Base-by-base conservation (phyloP, 192 early-diverging fungal genomes). In the Entomortierella chlamydospora region DNA sequence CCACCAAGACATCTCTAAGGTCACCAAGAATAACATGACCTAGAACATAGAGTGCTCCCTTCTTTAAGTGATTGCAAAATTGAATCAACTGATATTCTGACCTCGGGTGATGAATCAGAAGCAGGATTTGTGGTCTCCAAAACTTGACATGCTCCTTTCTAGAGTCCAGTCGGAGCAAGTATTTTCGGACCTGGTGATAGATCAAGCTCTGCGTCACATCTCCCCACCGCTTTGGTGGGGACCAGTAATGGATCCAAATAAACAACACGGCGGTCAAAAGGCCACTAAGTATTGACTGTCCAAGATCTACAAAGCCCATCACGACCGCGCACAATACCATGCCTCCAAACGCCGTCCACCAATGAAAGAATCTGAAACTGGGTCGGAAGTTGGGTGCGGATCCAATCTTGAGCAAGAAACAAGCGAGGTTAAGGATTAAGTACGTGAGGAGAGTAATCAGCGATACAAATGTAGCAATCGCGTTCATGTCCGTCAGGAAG, bases 181-280 rank as follows among this genome's bases (percentile, higher is more conserved):
- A 91, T 67, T 92, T 92, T 73, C 91, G 87, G 56, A 91, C 90
- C 67, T 92, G 90, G 68, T 91, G 91, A 70, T 90, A 92, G 57
- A 92, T 91, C 59, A 92, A 73, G 51, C 85, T 86, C 69, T 91
- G 90, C 2, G 89, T 89, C 7, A 92, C 90, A 54, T 92, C 88
- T 22, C 91, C 91, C 91, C 91, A 92, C 30, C 85, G 73, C 64
- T 92, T 92, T 13, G 90, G 90, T 33, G 89, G 85, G 4, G 86
- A 87, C 34, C 85, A 87, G 55, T 89, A 91, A 70, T 90, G 90
- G 57, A 92, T 89, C 67, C 86, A 82, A 53, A 90, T 78, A 29
- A 92, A 91, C 34, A 92, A 82, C 15, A 88, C 49, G 0, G 84
- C 66, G 0, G 86, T 83, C 4, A 91, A 72, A n/a, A 74, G 74